phyloP scores from a whole-genome alignment of 495 filamentous ascomycete species.

The Mytilinidion resinicola region DNA sequence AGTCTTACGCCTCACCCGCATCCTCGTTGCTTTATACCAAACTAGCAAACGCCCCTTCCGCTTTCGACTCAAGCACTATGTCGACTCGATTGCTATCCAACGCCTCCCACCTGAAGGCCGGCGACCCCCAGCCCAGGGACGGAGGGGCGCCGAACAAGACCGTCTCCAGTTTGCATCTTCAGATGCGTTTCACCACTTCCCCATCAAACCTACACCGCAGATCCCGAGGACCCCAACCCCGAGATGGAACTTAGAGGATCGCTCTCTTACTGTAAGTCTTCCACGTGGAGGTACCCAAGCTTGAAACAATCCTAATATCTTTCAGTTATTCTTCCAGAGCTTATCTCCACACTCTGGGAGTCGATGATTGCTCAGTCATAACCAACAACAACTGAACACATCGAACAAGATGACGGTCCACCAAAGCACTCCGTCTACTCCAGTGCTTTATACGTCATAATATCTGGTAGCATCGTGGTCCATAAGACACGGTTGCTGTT shows the following conservation, averaged over 20 bases:
- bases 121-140: conserved; percentile 14
- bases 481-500: not conserved
- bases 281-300: not conserved
- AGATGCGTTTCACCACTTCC: not conserved
- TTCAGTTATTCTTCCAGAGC: not conserved
- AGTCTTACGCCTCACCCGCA: too few relatives aligned
- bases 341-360: not conserved
- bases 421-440: not conserved
- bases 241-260: conserved; percentile 17
- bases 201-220: not conserved
- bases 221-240: conserved; percentile 5
- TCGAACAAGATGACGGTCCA: not conserved
- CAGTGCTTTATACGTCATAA: not conserved
- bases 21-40: too few relatives aligned
- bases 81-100: conserved; percentile 4
- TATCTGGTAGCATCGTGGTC: not conserved
- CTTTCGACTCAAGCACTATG: not conserved
- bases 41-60: too few relatives aligned
- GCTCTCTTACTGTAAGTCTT: not conserved
- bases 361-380: not conserved
- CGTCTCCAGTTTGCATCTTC: not conserved
- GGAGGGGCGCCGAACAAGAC: conserved; percentile 15
- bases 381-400: not conserved
- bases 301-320: not conserved
- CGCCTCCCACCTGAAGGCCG: not conserved